Base-by-base conservation (phyloP, 305 asterid species). In the Solanum chacoense region DNA sequence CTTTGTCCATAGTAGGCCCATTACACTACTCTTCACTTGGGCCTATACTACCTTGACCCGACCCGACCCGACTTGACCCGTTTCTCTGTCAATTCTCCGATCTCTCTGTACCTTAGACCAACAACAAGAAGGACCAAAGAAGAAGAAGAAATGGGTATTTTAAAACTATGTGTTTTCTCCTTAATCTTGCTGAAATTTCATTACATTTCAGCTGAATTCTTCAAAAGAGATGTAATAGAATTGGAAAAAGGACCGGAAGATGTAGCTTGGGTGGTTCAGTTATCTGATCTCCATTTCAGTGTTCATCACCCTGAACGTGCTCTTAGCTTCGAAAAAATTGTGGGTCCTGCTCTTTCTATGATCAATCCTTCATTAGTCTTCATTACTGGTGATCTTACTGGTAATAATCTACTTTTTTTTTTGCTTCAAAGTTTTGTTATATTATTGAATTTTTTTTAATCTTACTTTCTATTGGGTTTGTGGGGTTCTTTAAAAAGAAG, bases 201-300 rank as follows among this genome's bases (percentile, higher is more conserved):
- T 55, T 31, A 1, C 0, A 50, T 6, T 84, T 84, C 87, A 55
- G 87, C 22, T 84, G 87, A 45, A 28, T 42, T 34, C 2, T 80
- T 8, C 37, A 42, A 84, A 84, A 84, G 95, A 85, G 87, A 89
- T 80, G 76, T 89, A 87, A 92, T 94, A 3, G 93, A 92, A 90
- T 77, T 90, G 63, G 89, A 90, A 42, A 95, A 90, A 38, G 94
- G 93, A 26, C 96, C 98, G 9, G 94, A 94, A 90, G 99, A 98
- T 93, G 94, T 97, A 90, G 96, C 91, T 85, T 97, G 99, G 99
- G 90, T 95, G 89, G 99, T 96, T 90, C 99, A 97, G 95, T 95
- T 97, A 13, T 95, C 99, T 87, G 99, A 96, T 95, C 98, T 97
- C 83, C 99, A 96, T 92, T 97, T 97, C 94, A 97, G 99, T 91